Evolutionary conservation across 1,139 yeast genomes (phyloP).

Genomic region (Suhomyces anneliseae): DNA sequence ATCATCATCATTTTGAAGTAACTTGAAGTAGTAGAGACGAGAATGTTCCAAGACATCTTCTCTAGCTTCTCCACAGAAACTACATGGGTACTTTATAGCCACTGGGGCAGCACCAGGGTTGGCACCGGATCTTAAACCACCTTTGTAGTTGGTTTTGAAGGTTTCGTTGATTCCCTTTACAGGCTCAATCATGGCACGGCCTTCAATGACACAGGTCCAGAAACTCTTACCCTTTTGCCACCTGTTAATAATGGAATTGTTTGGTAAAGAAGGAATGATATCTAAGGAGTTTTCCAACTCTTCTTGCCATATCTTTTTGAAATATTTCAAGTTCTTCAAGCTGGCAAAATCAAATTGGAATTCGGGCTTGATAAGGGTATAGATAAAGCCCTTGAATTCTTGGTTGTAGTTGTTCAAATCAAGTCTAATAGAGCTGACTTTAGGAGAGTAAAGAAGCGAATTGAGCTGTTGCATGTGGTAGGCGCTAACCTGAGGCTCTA

Average conservation of each 20-base stretch:
- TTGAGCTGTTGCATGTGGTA: slow-evolving; percentile 22
- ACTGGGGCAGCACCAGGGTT: slow-evolving; percentile 45
- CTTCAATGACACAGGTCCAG: slow-evolving; percentile 71
- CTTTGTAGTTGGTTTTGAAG: slow-evolving; percentile 33
- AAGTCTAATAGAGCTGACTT: slow-evolving; percentile 55
- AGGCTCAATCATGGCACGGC: slow-evolving; percentile 83
- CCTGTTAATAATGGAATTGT: slow-evolving; percentile 38
- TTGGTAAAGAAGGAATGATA: slow-evolving; percentile 33
- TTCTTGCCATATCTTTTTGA: slow-evolving; percentile 65
- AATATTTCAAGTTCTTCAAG: slow-evolving; percentile 58
- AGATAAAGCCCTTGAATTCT: slow-evolving; percentile 43
- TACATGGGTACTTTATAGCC: slow-evolving; percentile 72
- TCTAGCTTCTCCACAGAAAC: slow-evolving; percentile 78
- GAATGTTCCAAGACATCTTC: slow-evolving; percentile 72
- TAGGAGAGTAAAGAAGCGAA: slow-evolving; percentile 50
- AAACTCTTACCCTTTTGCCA: slow-evolving; percentile 54
- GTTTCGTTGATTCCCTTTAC: slow-evolving; percentile 80
- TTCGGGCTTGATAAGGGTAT: slow-evolving; percentile 33
- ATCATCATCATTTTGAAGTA: slow-evolving; percentile 28
- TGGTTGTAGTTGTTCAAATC: slow-evolving; percentile 49
- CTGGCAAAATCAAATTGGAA: slow-evolving; percentile 40
- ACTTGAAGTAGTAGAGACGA: slow-evolving; percentile 67
- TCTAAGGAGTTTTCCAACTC: slow-evolving; percentile 69
- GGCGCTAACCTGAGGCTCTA: slow-evolving; percentile 5
- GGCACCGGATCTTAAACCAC: slow-evolving; percentile 9